Conservation (phyloP, 331 rosid genomes). For the Saraca asoca region DNA sequence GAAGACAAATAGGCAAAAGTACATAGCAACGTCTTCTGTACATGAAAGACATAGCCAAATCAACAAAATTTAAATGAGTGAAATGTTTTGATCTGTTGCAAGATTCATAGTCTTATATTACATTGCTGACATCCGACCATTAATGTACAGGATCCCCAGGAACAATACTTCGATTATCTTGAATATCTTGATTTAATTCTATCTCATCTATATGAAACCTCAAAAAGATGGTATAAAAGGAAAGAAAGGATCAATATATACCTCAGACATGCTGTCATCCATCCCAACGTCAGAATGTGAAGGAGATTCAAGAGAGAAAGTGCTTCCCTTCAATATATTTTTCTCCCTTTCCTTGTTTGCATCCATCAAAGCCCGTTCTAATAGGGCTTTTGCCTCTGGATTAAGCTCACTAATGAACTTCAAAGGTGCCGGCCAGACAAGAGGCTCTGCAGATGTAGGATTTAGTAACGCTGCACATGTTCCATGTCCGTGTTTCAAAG, state of each 20-base stretch:
- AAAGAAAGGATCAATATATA: constrained; percentile 27
- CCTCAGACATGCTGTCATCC: constrained; percentile 68
- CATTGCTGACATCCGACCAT: background rate
- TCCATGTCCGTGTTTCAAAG: constrained; percentile 74
- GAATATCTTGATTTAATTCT: background rate
- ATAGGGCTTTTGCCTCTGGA: constrained; percentile 77
- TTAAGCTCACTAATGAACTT: constrained; percentile 90
- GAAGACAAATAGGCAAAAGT: too few species aligned
- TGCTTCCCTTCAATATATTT: constrained; percentile 64
- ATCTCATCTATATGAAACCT: constrained; percentile 2
- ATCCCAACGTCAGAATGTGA: constrained; percentile 56
- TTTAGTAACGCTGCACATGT: constrained; percentile 84
- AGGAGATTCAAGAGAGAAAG: constrained; percentile 62
- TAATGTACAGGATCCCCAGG: background rate
- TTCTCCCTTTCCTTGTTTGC: constrained; percentile 90
- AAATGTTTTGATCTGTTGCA: background rate
- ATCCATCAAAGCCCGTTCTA: constrained; percentile 90
- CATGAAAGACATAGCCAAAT: background rate
- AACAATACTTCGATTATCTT: background rate
- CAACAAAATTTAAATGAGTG: background rate
- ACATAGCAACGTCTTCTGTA: too few species aligned
- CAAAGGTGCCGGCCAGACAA: constrained; percentile 97
- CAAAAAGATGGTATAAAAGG: background rate
- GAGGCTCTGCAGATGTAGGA: constrained; percentile 95
- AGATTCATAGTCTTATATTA: background rate